Evolutionary conservation across 768 basidiomycete genomes (phyloP), one percentile per base, ranked within the genome.

Genomic region (Filobasidium wieringae): DNA sequence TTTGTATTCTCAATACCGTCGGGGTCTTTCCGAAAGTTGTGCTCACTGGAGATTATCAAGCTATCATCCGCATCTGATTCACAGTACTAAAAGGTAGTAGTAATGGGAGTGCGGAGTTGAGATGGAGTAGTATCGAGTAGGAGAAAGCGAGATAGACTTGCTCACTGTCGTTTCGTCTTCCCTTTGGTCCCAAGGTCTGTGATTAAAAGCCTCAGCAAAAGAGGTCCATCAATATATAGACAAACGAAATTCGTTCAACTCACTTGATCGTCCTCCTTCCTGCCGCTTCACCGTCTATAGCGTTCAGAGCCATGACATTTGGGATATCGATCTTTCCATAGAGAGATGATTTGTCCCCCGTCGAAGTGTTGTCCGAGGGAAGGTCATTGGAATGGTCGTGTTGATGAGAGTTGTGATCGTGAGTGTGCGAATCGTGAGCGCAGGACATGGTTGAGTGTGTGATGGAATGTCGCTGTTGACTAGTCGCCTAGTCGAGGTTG

Each of bases 31-130:
- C 0, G 57, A 59, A 37, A 60, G 61, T 0, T 54, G 56, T 4
- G 61, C 68, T 47, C 57, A 71, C 72, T 70, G 27, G 65, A 68
- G 27, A 69, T 59, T 53, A 74, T 75, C 54, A 95, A 73, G 72
- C 89, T 86, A 68, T 92, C 90, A 73, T 93, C 91, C 32, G 86
- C 85, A 63, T 95, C 91, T 17, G 88, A 90, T 72, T 90, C 86
- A 58, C 91, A 70, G 60, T 75, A 87, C 90, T 95, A 63, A 22
- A 27, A 32, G 17, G 31, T 5, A 64, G 56, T 41, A 34, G 15
- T 26, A 26, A 50, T 51, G 59, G 39, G 50, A 31, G 14, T 50
- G 12, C 12, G 17, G 26, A 57, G 41, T 22, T 57, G 50, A 37
- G 34, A 6, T 26, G 7, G 32, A 32, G 31, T 34, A 24, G 6